phyloP scores from a whole-genome alignment of 371 early-diverging fungal species.

The Coemansia sp. region DNA sequence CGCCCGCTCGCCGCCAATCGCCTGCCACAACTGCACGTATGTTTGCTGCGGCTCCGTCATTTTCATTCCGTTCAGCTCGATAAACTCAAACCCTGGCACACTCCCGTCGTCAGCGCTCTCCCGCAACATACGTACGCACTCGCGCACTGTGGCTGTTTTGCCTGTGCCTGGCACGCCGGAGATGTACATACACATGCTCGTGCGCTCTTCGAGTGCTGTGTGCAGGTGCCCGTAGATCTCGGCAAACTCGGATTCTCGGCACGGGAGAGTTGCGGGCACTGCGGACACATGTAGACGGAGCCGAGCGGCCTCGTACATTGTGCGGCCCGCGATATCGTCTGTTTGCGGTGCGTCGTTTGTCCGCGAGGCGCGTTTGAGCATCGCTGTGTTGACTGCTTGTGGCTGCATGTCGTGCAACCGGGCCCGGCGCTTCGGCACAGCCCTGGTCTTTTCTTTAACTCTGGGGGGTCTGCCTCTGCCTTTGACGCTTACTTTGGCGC shows the following conservation, averaged over 20 bases:
- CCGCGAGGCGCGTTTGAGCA: conserved; percentile 25
- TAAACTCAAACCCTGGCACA: conserved; percentile 73
- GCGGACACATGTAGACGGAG: conserved; percentile 82
- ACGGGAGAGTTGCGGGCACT: conserved; percentile 85
- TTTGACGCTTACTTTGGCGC: no score
- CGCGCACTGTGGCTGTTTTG: conserved; percentile 93
- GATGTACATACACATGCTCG: conserved; percentile 85
- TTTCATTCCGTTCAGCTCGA: conserved; percentile 96
- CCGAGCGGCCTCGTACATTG: conserved; percentile 66
- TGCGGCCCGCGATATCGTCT: conserved; percentile 4
- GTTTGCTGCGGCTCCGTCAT: conserved; percentile 88
- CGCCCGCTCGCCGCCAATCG: conserved; percentile 57
- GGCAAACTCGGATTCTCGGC: conserved; percentile 86
- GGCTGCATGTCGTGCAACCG: conserved; percentile 41
- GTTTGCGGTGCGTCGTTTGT: neutral
- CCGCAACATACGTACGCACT: conserved; percentile 76
- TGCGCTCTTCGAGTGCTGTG: conserved; percentile 71
- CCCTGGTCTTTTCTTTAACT: conserved; percentile 9
- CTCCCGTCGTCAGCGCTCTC: conserved; percentile 64
- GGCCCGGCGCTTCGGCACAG: conserved; percentile 26
- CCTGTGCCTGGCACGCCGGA: conserved; percentile 98
- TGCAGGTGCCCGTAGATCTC: conserved; percentile 70
- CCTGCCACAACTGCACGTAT: conserved; percentile 81
- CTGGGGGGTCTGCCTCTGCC: neutral
- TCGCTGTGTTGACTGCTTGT: conserved; percentile 25